phyloP scores from a whole-genome alignment of 768 basidiomycete genomes.

The Coprinellus micaceus region DNA sequence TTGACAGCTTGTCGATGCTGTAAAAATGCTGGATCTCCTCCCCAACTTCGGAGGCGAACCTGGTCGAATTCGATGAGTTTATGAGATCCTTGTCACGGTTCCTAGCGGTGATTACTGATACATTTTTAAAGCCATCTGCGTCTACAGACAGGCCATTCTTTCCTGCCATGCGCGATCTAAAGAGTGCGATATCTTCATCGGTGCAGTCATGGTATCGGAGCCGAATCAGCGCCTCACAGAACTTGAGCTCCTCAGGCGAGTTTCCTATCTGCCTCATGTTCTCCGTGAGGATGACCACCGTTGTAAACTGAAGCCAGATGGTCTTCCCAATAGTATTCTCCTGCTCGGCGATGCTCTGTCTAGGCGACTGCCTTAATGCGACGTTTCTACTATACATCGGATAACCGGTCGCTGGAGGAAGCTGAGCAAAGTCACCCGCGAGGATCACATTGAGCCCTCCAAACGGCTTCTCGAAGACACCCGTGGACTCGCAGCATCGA shows the following conservation, averaged over 20 bases:
- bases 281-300: neutral
- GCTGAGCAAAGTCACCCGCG: slow-evolving; percentile 8
- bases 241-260: neutral
- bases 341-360: neutral
- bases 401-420: neutral
- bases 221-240: neutral
- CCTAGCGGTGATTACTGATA: neutral
- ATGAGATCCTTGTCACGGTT: neutral
- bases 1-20: neutral
- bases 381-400: slow-evolving; percentile 4
- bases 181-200: neutral
- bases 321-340: neutral
- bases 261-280: slow-evolving; percentile 1
- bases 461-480: slow-evolving; percentile 2
- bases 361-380: neutral
- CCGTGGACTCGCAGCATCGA: neutral
- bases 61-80: neutral
- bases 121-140: neutral
- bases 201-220: neutral
- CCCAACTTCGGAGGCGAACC: neutral
- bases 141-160: neutral
- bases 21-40: neutral
- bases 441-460: slow-evolving; percentile 6
- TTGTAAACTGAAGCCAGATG: neutral
- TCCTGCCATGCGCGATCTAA: neutral